These are phyloP conservation scores for Saccharomyces hybrid DNA, from an alignment of 1,139 yeast species.

Conservation along the genomic window DNA sequence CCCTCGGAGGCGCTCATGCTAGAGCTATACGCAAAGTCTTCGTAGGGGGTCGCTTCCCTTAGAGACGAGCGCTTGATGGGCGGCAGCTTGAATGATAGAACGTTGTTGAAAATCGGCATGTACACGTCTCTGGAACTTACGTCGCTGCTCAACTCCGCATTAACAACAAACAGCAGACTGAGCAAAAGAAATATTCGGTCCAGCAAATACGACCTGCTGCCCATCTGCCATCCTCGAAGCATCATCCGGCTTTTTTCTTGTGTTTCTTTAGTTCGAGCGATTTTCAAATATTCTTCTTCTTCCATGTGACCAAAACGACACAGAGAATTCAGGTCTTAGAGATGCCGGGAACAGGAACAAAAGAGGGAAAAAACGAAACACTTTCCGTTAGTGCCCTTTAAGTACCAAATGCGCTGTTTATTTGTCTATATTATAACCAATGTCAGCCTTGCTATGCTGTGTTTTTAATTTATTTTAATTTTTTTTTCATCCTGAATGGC, in stretches of 20 bases:
- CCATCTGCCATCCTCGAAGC: not conserved
- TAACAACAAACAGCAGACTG: not conserved
- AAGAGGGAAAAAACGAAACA: not conserved
- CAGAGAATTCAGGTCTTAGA: not conserved
- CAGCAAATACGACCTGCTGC: not conserved
- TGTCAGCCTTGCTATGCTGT: no score
- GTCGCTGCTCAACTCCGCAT: not conserved
- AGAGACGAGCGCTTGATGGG: not conserved
- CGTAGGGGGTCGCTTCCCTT: not conserved
- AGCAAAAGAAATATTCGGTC: not conserved
- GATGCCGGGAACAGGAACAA: not conserved
- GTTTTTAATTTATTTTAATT: no score
- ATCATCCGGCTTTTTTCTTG: not conserved
- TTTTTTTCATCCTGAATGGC: no score
- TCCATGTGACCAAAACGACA: not conserved
- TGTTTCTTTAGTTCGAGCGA: not conserved
- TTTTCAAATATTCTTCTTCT: not conserved
- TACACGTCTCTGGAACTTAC: not conserved
- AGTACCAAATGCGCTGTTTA: not conserved
- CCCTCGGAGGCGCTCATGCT: slow-evolving; percentile 8
- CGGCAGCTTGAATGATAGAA: not conserved
- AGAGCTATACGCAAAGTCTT: not conserved
- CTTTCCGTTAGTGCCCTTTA: not conserved
- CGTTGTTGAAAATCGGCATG: not conserved
- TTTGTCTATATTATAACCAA: not conserved